Percentiles rank a stretch among this genome's conserved stretches.
Evolutionary conservation across 129 eudicot species (phyloP).

Genomic region (Lonicera japonica): DNA sequence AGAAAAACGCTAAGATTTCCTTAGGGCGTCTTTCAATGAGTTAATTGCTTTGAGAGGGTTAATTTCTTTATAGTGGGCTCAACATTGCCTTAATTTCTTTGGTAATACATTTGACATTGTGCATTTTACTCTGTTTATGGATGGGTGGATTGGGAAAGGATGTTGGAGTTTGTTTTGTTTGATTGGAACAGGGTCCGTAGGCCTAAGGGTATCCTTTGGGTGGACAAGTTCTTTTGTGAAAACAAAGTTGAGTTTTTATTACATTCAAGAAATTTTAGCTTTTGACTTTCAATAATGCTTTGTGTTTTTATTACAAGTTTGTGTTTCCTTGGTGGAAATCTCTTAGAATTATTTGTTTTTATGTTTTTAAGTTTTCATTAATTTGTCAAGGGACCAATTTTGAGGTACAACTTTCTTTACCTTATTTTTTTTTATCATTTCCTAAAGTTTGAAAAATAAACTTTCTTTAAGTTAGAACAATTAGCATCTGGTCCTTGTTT

Average conservation of each 20-base stretch:
- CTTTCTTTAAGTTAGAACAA: too few species aligned
- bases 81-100: slow-evolving; percentile 24
- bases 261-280: too few species aligned
- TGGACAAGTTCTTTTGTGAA: slow-evolving; percentile 20
- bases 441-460: too few species aligned
- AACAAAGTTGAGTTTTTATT: slow-evolving; percentile 14
- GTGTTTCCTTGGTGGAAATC: too few species aligned
- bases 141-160: neutral
- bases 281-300: too few species aligned
- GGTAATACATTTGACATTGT: slow-evolving; percentile 24
- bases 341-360: too few species aligned
- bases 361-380: too few species aligned
- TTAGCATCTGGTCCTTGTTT: too few species aligned
- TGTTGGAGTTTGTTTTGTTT: neutral
- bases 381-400: too few species aligned
- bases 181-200: neutral
- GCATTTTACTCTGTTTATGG: slow-evolving; percentile 11
- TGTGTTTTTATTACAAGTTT: too few species aligned
- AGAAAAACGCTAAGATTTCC: slow-evolving; percentile 24
- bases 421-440: too few species aligned
- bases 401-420: too few species aligned
- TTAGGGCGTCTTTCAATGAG: slow-evolving; percentile 35
- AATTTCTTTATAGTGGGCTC: slow-evolving; percentile 24
- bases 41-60: slow-evolving; percentile 38
- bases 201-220: neutral